Conservation (phyloP, 2,329 filamentous ascomycete genomes). For the Anisogramma anomala region DNA sequence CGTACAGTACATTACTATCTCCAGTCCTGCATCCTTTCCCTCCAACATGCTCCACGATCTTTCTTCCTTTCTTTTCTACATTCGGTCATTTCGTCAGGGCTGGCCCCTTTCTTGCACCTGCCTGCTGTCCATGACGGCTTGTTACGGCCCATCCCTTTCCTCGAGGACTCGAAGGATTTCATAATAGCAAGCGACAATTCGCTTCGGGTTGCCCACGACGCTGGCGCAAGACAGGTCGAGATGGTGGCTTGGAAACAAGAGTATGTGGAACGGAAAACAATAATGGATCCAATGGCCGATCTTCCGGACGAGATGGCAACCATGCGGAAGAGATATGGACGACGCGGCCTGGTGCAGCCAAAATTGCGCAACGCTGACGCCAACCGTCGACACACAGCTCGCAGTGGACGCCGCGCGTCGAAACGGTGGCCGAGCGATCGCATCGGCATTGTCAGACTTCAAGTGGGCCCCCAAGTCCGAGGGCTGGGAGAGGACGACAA, state of each 20-base stretch:
- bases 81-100: constrained; percentile 9
- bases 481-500: constrained; percentile 1
- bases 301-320: background rate
- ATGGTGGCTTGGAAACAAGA: constrained; percentile 11
- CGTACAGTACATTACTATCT: constrained; percentile 9
- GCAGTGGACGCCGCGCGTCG: no score
- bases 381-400: no score
- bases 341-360: no score
- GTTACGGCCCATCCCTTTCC: background rate
- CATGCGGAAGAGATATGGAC: no score
- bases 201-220: constrained; percentile 7
- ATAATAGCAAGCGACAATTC: background rate
- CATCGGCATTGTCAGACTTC: no score
- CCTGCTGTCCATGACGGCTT: background rate
- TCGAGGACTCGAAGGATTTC: background rate
- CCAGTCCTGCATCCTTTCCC: constrained; percentile 4
- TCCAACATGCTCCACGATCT: constrained; percentile 7
- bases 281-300: constrained; percentile 13
- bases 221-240: constrained; percentile 10
- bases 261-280: constrained; percentile 7
- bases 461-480: background rate
- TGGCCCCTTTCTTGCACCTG: constrained; percentile 9
- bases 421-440: no score
- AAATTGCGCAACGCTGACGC: no score
- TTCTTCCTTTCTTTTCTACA: background rate